Percentiles rank a stretch among this genome's conserved stretches.
phyloP scores from a whole-genome alignment of 2,329 filamentous ascomycete species.

The Didymella exigua region DNA sequence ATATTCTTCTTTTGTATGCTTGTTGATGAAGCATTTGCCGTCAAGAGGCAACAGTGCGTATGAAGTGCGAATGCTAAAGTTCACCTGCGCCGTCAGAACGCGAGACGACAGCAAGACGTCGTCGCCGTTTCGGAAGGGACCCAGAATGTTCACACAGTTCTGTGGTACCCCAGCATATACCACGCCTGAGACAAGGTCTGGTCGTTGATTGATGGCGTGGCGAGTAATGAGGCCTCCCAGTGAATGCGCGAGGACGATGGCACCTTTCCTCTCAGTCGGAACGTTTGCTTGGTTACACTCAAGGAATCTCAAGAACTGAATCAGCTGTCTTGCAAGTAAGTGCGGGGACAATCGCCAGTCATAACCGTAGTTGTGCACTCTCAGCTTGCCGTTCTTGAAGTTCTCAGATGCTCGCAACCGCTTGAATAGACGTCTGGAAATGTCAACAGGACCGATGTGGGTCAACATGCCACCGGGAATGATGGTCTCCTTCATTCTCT shows the following conservation, averaged over 20 bases:
- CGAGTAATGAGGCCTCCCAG: conserved; percentile 86
- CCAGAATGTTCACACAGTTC: conserved; percentile 87
- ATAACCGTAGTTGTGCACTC: conserved; percentile 90
- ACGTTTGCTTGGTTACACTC: conserved; percentile 71
- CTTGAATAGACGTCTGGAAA: conserved; percentile 81
- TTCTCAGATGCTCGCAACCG: conserved; percentile 77
- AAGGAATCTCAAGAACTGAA: conserved; percentile 72
- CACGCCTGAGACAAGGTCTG: conserved; percentile 84
- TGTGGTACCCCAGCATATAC: conserved; percentile 85
- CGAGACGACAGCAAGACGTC: conserved; percentile 87
- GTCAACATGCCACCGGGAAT: conserved; percentile 87
- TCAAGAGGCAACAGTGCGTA: conserved; percentile 86
- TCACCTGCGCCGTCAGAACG: conserved; percentile 88
- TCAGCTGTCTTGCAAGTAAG: conserved; percentile 73
- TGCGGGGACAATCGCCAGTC: conserved; percentile 91
- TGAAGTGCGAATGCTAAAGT: conserved; percentile 87
- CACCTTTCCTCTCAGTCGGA: conserved; percentile 65
- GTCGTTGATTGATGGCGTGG: conserved; percentile 83
- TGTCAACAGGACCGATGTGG: conserved; percentile 89
- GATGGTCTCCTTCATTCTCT: conserved; percentile 80
- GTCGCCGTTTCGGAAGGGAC: conserved; percentile 88
- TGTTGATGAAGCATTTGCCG: conserved; percentile 86
- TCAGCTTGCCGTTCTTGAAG: conserved; percentile 69
- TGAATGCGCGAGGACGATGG: conserved; percentile 82
- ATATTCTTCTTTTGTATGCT: conserved; percentile 77